Base-by-base conservation (phyloP, 2,329 filamentous ascomycete genomes). In the Nothomitra cinnamomea region DNA sequence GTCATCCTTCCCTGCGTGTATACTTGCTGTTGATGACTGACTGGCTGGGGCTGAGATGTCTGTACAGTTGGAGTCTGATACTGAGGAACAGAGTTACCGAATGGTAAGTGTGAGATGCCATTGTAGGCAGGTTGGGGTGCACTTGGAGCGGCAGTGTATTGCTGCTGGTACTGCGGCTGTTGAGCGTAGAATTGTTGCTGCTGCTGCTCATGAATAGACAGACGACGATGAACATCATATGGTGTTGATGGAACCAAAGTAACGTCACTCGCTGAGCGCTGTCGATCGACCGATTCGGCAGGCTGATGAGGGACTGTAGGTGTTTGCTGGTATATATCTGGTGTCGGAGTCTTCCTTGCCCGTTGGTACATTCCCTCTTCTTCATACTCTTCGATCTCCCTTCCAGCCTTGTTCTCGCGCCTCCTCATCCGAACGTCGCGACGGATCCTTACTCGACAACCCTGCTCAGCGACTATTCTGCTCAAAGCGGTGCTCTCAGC, bases 381-480 rank as follows among this genome's bases (percentile, higher is more conserved):
- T n/a, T 86, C 80, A 63, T 82, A 83, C 21, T 84, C 79, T 59
- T 79, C 77, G 12, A 51, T 55, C 3, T 71, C 69, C 51, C 72
- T 72, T 50, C 71, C 71, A 10, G 73, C 70, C 69, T 90, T 89
- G 57, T 77, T 77, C 56, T 87, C 85, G 38, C 87, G 81, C 63
- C 87, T 83, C 67, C 88, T 82, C 85, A 95, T 94, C 55, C 88
- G 82, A 5, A 94, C 87, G 69, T 96, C 92, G 58, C 92, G 85
- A 54, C 92, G 80, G 62, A 98, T 98, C 47, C 92, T 84, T 25
- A 98, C 92, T 60, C 90, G 87, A 67, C 92, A 96, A 55, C 92
- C 92, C 69, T 98, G 92, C 67, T 98, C 90, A 17, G 90, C 89
- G 43, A 98, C 88, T 36, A 87, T 84, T 57, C 89, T 84, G 69